A percentile compares a stretch with the other conserved stretches of the same genome.
phyloP scores from a whole-genome alignment of 2,329 filamentous ascomycete species.

The Thermochaetoides dissita region DNA sequence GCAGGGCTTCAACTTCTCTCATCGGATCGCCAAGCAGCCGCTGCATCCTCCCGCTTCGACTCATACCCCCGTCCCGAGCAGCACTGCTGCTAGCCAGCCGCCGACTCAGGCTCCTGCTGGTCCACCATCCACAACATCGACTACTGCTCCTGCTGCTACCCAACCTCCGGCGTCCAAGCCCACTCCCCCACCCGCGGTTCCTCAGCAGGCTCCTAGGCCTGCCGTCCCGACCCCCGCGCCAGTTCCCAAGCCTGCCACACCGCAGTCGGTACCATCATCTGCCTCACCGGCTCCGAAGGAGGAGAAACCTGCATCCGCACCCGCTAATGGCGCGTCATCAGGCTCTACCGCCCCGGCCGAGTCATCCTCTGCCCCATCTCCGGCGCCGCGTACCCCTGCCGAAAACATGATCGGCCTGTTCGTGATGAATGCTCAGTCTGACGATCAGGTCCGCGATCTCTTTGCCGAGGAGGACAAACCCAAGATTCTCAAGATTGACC shows the following conservation, averaged over 20 bases:
- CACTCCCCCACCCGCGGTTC: conserved; percentile 21
- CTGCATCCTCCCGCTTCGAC: no score
- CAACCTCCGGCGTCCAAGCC: conserved; percentile 1
- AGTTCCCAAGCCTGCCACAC: conserved; percentile 34
- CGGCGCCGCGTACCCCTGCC: conserved; percentile 43
- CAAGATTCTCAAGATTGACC: conserved; percentile 69
- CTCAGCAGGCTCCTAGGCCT: conserved; percentile 29
- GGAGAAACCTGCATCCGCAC: conserved; percentile 36
- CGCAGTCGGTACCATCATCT: conserved; percentile 26
- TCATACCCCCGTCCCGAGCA: conserved; percentile 16
- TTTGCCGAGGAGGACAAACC: conserved; percentile 70
- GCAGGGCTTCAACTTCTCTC: conserved; percentile 97
- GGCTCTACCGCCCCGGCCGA: conserved; percentile 21
- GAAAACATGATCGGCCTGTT: conserved; percentile 74
- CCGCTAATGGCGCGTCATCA: conserved; percentile 37
- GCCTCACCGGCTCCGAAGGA: conserved; percentile 36
- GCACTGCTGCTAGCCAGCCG: conserved; percentile 22
- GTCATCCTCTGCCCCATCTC: conserved; percentile 40
- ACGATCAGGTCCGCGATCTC: conserved; percentile 68
- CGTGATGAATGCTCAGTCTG: conserved; percentile 70
- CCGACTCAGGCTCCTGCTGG: conserved; percentile 21
- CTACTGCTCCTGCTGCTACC: conserved; percentile 20
- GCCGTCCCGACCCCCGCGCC: conserved; percentile 23
- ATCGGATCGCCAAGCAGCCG: conserved; percentile 73
- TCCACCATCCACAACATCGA: conserved; percentile 20